Percentiles rank a stretch among this genome's conserved stretches.
Evolutionary conservation across 164 flowering plant species (phyloP).

Genomic region (Brasenia schreberi): DNA sequence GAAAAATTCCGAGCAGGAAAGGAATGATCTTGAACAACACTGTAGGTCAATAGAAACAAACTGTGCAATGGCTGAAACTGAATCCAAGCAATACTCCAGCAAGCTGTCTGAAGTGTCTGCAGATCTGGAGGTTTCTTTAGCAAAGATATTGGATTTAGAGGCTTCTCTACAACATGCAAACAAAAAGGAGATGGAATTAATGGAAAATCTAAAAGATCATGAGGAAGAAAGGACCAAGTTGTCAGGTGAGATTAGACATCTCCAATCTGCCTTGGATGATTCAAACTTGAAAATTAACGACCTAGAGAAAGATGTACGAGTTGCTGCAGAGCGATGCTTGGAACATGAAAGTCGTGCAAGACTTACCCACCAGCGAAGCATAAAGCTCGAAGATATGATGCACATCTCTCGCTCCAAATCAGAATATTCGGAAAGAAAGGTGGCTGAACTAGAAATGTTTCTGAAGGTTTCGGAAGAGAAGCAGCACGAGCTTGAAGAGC

Average conservation of each 20-base stretch:
- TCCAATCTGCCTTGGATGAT: neutral
- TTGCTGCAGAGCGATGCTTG: neutral
- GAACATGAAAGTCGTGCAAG: neutral
- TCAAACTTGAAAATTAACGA: neutral
- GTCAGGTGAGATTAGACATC: neutral
- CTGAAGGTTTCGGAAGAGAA: conserved; percentile 41
- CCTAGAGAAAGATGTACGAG: neutral
- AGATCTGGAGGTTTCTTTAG: neutral
- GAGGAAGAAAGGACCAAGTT: neutral
- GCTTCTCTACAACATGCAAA: neutral
- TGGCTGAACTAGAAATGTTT: conserved; percentile 38
- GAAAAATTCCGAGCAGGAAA: neutral
- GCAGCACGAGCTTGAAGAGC: conserved; percentile 57
- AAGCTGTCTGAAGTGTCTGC: neutral
- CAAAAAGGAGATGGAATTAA: neutral
- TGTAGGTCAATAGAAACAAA: neutral
- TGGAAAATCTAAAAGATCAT: neutral
- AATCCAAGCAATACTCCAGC: neutral
- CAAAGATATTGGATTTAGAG: neutral
- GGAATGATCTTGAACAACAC: neutral
- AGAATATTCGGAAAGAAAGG: conserved; percentile 45
- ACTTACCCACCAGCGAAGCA: conserved; percentile 9
- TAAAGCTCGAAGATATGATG: conserved; percentile 49
- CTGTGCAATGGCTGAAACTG: neutral
- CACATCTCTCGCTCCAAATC: conserved; percentile 35